Conservation (phyloP, 2,329 filamentous ascomycete species). For the Geosmithia putterillii region DNA sequence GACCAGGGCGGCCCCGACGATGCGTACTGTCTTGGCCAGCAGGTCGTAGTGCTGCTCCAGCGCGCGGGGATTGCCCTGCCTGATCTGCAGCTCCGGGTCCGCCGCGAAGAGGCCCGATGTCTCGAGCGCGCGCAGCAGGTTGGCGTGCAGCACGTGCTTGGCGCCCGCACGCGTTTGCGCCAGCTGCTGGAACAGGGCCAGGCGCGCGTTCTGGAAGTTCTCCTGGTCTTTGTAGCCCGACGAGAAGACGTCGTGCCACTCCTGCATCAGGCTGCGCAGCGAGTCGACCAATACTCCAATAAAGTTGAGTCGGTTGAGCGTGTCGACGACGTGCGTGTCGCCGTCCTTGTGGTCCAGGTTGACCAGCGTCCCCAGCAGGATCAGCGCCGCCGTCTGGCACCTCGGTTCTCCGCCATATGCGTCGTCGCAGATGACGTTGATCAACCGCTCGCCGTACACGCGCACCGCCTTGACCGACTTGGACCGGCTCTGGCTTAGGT, state of each 20-base stretch:
- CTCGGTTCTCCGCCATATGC: constrained; percentile 72
- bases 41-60: constrained; percentile 76
- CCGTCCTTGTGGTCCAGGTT: constrained; percentile 60
- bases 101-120: constrained; percentile 76
- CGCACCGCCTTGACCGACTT: constrained; percentile 63
- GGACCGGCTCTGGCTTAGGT: constrained; percentile 31
- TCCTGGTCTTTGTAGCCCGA: constrained; percentile 30
- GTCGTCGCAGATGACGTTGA: constrained; percentile 87
- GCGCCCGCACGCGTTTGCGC: constrained; percentile 78
- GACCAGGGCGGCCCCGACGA: constrained; percentile 72
- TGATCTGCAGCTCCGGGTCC: constrained; percentile 84
- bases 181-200: constrained; percentile 73
- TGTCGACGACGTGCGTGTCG: constrained; percentile 64
- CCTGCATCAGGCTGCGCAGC: constrained; percentile 62
- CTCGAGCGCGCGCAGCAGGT: constrained; percentile 71
- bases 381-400: constrained; percentile 74
- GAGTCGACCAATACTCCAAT: constrained; percentile 83
- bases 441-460: constrained; percentile 59
- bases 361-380: constrained; percentile 71
- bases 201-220: constrained; percentile 53
- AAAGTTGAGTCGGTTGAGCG: constrained; percentile 78
- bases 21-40: constrained; percentile 65
- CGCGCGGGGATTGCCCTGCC: constrained; percentile 55
- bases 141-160: constrained; percentile 75
- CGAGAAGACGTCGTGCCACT: constrained; percentile 48